Base-by-base conservation (phyloP, 164 flowering plant genomes). In the Aristolochia fimbriata region DNA sequence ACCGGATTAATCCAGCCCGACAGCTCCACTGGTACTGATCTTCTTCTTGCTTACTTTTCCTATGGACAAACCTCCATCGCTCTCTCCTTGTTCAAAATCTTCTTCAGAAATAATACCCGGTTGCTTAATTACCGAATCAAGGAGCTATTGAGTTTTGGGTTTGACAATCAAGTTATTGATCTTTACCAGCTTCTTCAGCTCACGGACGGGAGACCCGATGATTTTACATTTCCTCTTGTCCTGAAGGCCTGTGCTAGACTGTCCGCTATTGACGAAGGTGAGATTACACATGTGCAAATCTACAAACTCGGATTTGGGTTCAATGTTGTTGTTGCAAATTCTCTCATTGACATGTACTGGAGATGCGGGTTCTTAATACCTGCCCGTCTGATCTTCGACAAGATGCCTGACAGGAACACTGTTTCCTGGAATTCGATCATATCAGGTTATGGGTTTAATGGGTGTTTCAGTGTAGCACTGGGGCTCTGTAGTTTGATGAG, bases 201-300 rank as follows among this genome's bases (percentile, higher is more conserved):
- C 20, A 61, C 65, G 43, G 21, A 49, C 12, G 2, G 13, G 2
- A 66, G 47, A 30, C 62, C 65, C 10, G 55, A 62, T 45, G 57
- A 57, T 51, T 67, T 49, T 41, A 62, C 70, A 17, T 67, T 57
- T 48, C 66, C 66, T 33, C 53, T 25, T 27, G 66, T 58, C 5
- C 66, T 62, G 49, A 68, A 62, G 37, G 66, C 71, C 23, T 68
- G 66, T 45, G 62, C 61, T 1, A 15, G 22, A 58, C 59, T 62
- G 24, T 6, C 17, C 8, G 57, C 59, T 12, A 43, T 51, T 10
- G 45, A 58, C 45, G 53, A 57, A 55, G 63, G 63, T 59, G 13
- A 12, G 19, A 15, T 50, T 15, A 46, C 62, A 7, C 71, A 68
- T 31, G 15, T 62, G 13, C 59, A 58, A 13, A 58, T 68, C 43